Base-by-base conservation (phyloP, 176 grass and related monocot species). In the Aechmea fasciata region DNA sequence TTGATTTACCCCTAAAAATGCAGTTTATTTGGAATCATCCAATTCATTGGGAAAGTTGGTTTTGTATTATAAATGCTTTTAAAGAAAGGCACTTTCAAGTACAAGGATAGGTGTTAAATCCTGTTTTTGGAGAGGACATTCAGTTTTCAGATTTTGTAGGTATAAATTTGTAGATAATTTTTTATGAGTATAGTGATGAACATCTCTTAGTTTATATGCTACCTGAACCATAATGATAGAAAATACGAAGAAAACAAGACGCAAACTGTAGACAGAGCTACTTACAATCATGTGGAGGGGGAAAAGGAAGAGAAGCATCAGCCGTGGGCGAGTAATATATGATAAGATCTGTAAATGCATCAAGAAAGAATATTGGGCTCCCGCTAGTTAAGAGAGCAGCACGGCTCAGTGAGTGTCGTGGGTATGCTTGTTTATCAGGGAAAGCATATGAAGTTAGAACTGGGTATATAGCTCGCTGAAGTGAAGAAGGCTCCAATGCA, bases 281-380 rank as follows among this genome's bases (percentile, higher is more conserved):
- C 89, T 99, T 90, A 99, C 94, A 99, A 80, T 90, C 89, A 82
- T 85, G 89, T 48, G 94, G 94, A 6, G 94, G 94, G 77, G 89
- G 94, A 74, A 93, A 99, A 57, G 87, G 82, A 79, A 93, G 69
- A 9, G 80, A 90, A 78, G 84, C 72, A 81, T 93, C 94, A 67
- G 84, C 86, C 10, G 89, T 86, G 3, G 84, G 66, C 11, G 69
- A 77, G 67, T 99, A 99, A 52, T 99, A 99, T 53, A 93, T 82
- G 47, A 99, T 75, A 54, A 99, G 66, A 71, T 93, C 76, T 66
- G 94, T 99, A 71, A 93, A 99, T 61, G 94, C 82, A 74, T 99
- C 94, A 20, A 99, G 80, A 77, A 93, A 83, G 80, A 93, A 99
- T 81, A 99, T 99, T 47, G 89, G 89, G 63, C 86, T 90, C 50